Evolutionary conservation across 768 basidiomycete species (phyloP).

Genomic region (Suillus bovinus): DNA sequence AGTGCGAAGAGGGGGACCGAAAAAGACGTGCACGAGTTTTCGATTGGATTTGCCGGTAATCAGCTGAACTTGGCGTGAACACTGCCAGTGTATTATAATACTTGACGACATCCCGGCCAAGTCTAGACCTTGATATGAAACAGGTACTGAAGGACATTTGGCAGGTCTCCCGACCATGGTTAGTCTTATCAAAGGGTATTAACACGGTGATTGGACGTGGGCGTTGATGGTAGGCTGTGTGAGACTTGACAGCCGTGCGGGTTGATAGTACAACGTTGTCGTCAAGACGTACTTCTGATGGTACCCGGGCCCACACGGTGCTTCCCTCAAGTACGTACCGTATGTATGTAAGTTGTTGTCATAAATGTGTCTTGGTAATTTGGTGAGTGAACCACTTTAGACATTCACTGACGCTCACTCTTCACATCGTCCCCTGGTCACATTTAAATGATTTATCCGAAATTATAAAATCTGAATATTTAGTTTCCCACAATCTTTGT

Average conservation of each 20-base stretch:
- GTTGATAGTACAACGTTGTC: slow-evolving; percentile 1
- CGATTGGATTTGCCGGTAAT: background rate
- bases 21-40: background rate
- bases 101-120: no score
- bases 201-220: background rate
- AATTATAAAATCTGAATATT: slow-evolving; percentile 46
- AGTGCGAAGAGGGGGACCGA: background rate
- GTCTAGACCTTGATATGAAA: no score
- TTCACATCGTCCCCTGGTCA: slow-evolving; percentile 16
- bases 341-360: background rate
- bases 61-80: background rate
- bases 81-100: background rate
- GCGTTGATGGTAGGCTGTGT: slow-evolving; percentile 3
- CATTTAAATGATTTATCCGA: slow-evolving; percentile 24
- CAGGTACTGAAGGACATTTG: background rate
- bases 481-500: slow-evolving; percentile 35
- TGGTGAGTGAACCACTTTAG: slow-evolving; percentile 12
- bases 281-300: no score
- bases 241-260: background rate
- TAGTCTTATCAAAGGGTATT: background rate
- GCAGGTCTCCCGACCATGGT: background rate
- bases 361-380: slow-evolving; percentile 13
- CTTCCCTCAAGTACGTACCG: no score
- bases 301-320: no score
- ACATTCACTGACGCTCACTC: slow-evolving; percentile 1